Base-by-base conservation (phyloP, 2,329 filamentous ascomycete species). In the Aspergillus versicolor region DNA sequence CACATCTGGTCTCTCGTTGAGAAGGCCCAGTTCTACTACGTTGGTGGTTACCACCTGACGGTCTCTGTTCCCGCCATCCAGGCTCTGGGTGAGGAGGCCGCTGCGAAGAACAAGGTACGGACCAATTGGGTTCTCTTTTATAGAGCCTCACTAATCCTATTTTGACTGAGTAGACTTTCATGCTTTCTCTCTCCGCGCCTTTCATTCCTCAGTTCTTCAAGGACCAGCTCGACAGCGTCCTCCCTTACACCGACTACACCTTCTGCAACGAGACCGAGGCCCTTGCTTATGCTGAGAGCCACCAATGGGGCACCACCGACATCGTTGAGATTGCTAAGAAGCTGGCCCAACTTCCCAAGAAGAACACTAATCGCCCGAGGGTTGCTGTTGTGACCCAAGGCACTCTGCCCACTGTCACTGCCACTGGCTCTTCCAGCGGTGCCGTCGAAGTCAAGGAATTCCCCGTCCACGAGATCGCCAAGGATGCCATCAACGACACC, bases 141-240 rank as follows among this genome's bases (percentile, higher is more conserved):
- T 58, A 44, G 58, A 22, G 17, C 19, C 24, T 15, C 22, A 27
- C 44, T 63, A 52, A 63, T 45, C 17, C 15, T 17, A 27, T 7
- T 38, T 15, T 42, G 48, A 19, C 24, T 17, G n/a, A 47, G 5
- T 50, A 48, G 56, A 73, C 83, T 61, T 96, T 97, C 76, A 86
- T 92, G 68, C 87, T 99, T 67, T 95, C 92, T 66, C 86, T 99
- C 60, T 94, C 91, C 51, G 94, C 94, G 7, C 94, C 94, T 59
- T 99, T 99, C 82, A 96, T 99, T 71, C 82, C 89, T 40, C 89
- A 96, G 74, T 96, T 97, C 84, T 99, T 97, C 88, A 97, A 97
- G 83, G 92, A 97, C 49, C 89, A 87, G 64, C 85, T 99, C 47
- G 91, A 96, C 77, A 87, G 87, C 68, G 88, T 90, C 54, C 82